Base-by-base conservation (phyloP, 306 rosid genomes). In the Acacia confusa region DNA sequence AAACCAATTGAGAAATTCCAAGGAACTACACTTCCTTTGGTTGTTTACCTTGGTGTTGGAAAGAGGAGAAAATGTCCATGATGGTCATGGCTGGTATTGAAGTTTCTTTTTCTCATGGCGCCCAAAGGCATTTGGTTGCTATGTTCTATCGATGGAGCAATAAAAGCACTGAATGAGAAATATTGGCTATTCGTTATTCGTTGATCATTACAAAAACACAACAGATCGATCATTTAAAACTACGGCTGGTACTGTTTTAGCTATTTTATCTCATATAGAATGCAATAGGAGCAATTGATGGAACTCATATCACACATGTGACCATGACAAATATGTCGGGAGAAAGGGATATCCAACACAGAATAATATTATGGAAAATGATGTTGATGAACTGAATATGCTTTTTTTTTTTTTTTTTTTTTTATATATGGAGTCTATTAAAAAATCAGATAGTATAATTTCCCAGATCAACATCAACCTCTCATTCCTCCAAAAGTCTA, bases 11-110 rank as follows among this genome's bases (percentile, higher is more conserved):
- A 76, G 40, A 44, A 48, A 71, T 47, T 36, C 48, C 58, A 19
- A 60, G 55, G 38, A 45, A 57, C 25, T 15, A 20, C 47, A 32
- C 53, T 55, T 53, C 32, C 16, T 38, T 44, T 6, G 38, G 11
- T 43, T 30, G 40, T 67, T 41, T 67, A 36, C 71, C 38, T 75
- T 24, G 57, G 71, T 65, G 38, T 66, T 50, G n/a, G 48, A 81
- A 40, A 81, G 43, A 28, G 14, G n/a, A 43, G 72, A 36, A 47
- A 27, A 66, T 81, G 50, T 28, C 48, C 48, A 28, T 53, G 60
- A 24, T 52, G 32, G n/a, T 40, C 27, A 65, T 81, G 68, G 15
- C 69, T 9, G 22, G 24, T 34, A 40, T 50, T 24, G 8, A 34
- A 63, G 50, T 32, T 20, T 19, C 43, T 72, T 38, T 50, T 74